Evolutionary conservation across 139 green algal genomes (phyloP).

Genomic region (Chlamydomonas sp.): DNA sequence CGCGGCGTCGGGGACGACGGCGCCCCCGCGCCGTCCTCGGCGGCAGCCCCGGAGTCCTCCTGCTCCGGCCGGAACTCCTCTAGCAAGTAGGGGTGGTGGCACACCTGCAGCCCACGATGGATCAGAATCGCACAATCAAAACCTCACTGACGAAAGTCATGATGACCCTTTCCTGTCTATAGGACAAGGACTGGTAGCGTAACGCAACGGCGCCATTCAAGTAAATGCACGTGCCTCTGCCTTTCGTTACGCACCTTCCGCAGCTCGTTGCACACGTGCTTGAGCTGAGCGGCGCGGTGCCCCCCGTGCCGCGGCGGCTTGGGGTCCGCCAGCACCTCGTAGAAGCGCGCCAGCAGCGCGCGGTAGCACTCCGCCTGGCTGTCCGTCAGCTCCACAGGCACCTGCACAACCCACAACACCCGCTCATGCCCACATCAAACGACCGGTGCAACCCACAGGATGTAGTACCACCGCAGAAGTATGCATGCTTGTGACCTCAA

Average conservation of each 20-base stretch:
- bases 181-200: too few species aligned
- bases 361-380: constrained; percentile 63
- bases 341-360: constrained; percentile 63
- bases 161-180: too few species aligned
- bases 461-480: too few species aligned
- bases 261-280: constrained; percentile 64
- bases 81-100: constrained; percentile 64
- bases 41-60: constrained; percentile 4
- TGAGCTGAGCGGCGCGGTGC: constrained; percentile 55
- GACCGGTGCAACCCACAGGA: too few species aligned
- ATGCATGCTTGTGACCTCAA: too few species aligned
- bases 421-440: too few species aligned
- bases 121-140: too few species aligned
- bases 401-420: too few species aligned
- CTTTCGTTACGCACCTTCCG: constrained; percentile 38
- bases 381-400: constrained; percentile 54
- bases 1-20: background rate
- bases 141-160: too few species aligned
- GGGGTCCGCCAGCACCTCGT: constrained; percentile 70
- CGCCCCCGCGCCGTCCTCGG: background rate
- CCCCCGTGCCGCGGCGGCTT: constrained; percentile 49
- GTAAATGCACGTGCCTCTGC: background rate
- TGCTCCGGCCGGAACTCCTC: constrained; percentile 52
- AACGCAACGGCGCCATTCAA: too few species aligned
- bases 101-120: constrained; percentile 27